Percentiles rank a stretch among this genome's conserved stretches.
Conservation (phyloP, 1,139 yeast species). For the Lodderomyces theae region DNA sequence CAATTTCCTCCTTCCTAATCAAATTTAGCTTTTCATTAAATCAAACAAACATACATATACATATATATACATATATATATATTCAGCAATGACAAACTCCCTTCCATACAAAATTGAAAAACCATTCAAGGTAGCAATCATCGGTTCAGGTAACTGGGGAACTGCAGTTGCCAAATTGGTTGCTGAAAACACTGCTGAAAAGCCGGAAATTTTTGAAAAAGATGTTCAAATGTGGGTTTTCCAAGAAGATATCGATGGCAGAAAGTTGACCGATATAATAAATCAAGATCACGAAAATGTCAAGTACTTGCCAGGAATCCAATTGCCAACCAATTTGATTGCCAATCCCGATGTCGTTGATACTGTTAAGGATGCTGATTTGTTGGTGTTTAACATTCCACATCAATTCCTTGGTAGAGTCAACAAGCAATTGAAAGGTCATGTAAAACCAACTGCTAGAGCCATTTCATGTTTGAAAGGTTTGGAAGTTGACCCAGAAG, state of each 20-base stretch:
- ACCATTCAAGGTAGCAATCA: slow-evolving; percentile 57
- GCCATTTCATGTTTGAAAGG: slow-evolving; percentile 96
- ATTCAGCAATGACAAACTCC: slow-evolving; percentile 30
- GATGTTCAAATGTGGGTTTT: slow-evolving; percentile 93
- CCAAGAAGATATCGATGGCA: slow-evolving; percentile 72
- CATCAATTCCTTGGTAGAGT: slow-evolving; percentile 85
- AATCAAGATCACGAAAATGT: slow-evolving; percentile 87
- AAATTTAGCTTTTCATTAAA: background rate
- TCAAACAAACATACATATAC: slow-evolving; percentile 3
- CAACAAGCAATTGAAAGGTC: slow-evolving; percentile 71
- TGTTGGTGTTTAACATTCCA: slow-evolving; percentile 86
- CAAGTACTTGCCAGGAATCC: slow-evolving; percentile 78
- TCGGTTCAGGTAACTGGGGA: slow-evolving; percentile 91
- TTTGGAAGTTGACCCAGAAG: slow-evolving; percentile 74
- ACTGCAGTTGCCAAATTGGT: slow-evolving; percentile 92
- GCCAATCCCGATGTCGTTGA: slow-evolving; percentile 82
- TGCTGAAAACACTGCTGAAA: slow-evolving; percentile 75
- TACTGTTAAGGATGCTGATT: slow-evolving; percentile 74
- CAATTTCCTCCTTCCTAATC: background rate
- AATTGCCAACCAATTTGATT: slow-evolving; percentile 71
- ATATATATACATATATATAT: background rate
- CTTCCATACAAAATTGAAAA: slow-evolving; percentile 32
- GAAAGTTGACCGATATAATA: slow-evolving; percentile 80
- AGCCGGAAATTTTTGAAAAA: slow-evolving; percentile 63
- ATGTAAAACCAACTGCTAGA: slow-evolving; percentile 64